Conservation (phyloP, 2,329 filamentous ascomycete genomes). For the Paecilomyces dactylethromorphus region DNA sequence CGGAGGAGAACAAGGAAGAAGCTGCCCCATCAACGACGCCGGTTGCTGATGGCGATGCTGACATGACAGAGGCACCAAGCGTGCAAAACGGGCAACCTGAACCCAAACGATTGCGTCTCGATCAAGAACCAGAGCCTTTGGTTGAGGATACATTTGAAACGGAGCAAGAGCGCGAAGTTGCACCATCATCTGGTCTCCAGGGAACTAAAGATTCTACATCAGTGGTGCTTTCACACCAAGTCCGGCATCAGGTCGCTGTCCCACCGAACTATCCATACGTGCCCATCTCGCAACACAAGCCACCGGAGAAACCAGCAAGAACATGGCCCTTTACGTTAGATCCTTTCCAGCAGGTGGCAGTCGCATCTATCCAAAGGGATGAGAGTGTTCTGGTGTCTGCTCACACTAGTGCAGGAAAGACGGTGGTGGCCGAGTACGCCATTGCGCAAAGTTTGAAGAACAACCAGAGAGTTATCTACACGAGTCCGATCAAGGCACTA, state of each 20-base stretch:
- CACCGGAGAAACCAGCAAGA: conserved; percentile 79
- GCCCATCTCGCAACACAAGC: conserved; percentile 88
- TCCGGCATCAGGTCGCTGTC: conserved; percentile 93
- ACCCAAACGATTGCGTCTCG: conserved; percentile 43
- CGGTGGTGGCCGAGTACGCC: conserved; percentile 95
- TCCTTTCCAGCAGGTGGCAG: conserved; percentile 92
- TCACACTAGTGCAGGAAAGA: conserved; percentile 96
- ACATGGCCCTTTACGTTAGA: conserved; percentile 87
- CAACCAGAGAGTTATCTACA: conserved; percentile 98
- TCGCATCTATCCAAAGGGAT: conserved; percentile 89
- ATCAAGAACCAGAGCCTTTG: conserved; percentile 66
- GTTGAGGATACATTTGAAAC: conserved; percentile 93
- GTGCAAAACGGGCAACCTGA: conserved; percentile 32
- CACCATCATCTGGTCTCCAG: conserved; percentile 65
- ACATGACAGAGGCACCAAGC: conserved; percentile 10
- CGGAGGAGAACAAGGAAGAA: conserved; percentile 25
- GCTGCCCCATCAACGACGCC: conserved; percentile 13
- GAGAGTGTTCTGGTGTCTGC: conserved; percentile 96
- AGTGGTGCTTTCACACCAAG: conserved; percentile 89
- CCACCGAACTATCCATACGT: conserved; percentile 92
- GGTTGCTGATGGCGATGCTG: conserved; percentile 10
- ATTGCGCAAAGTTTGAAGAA: conserved; percentile 95
- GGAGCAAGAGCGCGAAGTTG: conserved; percentile 85
- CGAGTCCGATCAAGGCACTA: conserved; percentile 95
- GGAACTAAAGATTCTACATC: conserved; percentile 54